Evolutionary conservation across 805 yeast genomes (phyloP).

Genomic region (Candida adriatica): DNA sequence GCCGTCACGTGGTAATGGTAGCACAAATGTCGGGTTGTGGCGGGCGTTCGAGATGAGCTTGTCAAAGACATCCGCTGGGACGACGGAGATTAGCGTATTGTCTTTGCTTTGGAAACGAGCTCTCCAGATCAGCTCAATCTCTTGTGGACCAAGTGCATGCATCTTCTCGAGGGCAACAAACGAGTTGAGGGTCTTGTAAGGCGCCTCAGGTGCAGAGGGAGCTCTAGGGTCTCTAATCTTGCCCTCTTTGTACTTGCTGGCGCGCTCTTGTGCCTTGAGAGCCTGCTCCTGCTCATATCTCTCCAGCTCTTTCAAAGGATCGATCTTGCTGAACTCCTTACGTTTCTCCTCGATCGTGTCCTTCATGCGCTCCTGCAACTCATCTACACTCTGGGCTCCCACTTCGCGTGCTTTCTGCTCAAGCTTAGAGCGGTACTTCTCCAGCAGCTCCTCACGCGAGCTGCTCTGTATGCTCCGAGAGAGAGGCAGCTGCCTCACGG

Average conservation of each 20-base stretch:
- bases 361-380: conserved; percentile 55
- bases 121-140: conserved; percentile 81
- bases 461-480: too few relatives aligned
- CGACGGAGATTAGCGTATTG: conserved; percentile 56
- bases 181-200: conserved; percentile 67
- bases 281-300: conserved; percentile 37
- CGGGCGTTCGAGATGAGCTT: conserved; percentile 59
- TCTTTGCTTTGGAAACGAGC: conserved; percentile 68
- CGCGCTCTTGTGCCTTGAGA: conserved; percentile 19
- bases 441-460: conserved; percentile 17
- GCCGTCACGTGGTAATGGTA: conserved; percentile 71
- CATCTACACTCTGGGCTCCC: conserved; percentile 45
- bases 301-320: conserved; percentile 65
- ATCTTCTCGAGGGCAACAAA: conserved; percentile 68
- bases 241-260: conserved; percentile 18
- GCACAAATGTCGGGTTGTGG: conserved; percentile 73
- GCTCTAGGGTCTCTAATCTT: conserved; percentile 31
- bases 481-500: too few relatives aligned
- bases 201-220: conserved; percentile 34
- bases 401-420: conserved; percentile 30
- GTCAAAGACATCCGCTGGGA: conserved; percentile 53
- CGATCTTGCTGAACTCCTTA: conserved; percentile 51
- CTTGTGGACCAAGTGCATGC: conserved; percentile 44
- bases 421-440: conserved; percentile 30
- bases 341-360: conserved; percentile 52